Evolutionary conservation across 2,329 filamentous ascomycete genomes (phyloP).

Genomic region (Cladophialophora immunda): DNA sequence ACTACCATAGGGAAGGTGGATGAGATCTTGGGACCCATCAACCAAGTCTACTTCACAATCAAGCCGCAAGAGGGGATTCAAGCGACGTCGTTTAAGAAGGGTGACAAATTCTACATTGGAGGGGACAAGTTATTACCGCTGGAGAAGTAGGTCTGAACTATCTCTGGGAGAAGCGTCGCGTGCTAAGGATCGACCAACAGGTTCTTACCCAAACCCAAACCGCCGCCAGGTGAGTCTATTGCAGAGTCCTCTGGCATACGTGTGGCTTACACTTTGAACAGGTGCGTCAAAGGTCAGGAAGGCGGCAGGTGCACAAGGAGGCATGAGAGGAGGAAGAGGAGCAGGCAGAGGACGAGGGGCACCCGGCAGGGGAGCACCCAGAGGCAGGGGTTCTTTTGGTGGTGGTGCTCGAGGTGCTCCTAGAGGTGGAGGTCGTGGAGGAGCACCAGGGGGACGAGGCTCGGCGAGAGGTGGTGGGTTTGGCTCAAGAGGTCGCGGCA

Average conservation of each 20-base stretch:
- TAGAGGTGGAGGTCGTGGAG: slow-evolving; percentile 44
- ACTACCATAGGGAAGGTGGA: slow-evolving; percentile 95
- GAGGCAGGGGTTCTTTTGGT: slow-evolving; percentile 46
- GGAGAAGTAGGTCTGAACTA: slow-evolving; percentile 68
- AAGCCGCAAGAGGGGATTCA: slow-evolving; percentile 97
- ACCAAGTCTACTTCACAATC: slow-evolving; percentile 98
- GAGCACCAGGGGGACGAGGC: slow-evolving; percentile 43
- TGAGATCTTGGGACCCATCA: slow-evolving; percentile 96
- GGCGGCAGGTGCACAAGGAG: slow-evolving; percentile 56
- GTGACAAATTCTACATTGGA: slow-evolving; percentile 97
- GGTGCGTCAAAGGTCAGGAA: slow-evolving; percentile 56
- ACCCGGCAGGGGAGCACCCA: slow-evolving; percentile 44
- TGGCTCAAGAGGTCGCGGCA: slow-evolving; percentile 31
- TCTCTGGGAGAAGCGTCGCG: slow-evolving; percentile 7
- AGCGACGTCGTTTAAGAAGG: slow-evolving; percentile 90
- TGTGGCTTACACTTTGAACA: slow-evolving; percentile 45
- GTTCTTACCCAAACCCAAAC: slow-evolving; percentile 94
- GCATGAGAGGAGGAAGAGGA: slow-evolving; percentile 58
- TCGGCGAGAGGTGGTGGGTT: slow-evolving; percentile 25
- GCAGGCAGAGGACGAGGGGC: slow-evolving; percentile 48
- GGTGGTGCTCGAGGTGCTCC: slow-evolving; percentile 40
- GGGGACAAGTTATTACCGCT: slow-evolving; percentile 93
- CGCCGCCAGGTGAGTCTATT: slow-evolving; percentile 58
- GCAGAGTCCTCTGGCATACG: slow-evolving; percentile 5
- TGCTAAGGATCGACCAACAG: slow-evolving; percentile 48